These are phyloP conservation scores for Citrus medica DNA, from an alignment of 345 rosid genomes.

Conservation along the genomic window DNA sequence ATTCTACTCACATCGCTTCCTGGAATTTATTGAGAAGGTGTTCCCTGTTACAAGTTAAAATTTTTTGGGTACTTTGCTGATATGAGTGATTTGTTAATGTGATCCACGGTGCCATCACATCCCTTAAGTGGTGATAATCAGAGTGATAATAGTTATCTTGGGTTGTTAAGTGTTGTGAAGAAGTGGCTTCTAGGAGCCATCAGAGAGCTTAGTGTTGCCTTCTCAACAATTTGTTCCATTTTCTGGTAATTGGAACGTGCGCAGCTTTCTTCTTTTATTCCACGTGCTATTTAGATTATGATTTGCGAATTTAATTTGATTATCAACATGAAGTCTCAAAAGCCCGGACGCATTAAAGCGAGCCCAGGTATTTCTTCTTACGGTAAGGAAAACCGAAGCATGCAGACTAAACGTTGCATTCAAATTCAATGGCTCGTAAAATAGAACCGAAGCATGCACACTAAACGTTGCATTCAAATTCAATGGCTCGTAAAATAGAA, in stretches of 20 bases:
- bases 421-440: no score
- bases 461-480: no score
- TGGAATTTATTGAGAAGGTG: constrained; percentile 75
- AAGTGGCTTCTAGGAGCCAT: background rate
- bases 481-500: no score
- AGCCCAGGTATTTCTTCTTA: no score
- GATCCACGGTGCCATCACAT: background rate
- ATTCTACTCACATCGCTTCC: constrained; percentile 78
- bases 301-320: background rate
- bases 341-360: no score
- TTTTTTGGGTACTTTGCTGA: background rate
- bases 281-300: background rate
- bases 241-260: background rate
- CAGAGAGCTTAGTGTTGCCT: background rate
- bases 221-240: background rate
- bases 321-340: background rate
- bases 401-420: no score
- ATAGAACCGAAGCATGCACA: no score
- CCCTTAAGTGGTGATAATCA: background rate
- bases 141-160: background rate
- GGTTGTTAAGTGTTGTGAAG: background rate
- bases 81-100: no score
- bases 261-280: background rate
- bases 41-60: constrained; percentile 46
- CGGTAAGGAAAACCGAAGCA: no score